A percentile compares a stretch with the other conserved stretches of the same genome.
Evolutionary conservation across 257 asterid species (phyloP).

Genomic region (Solanum peruvianum): DNA sequence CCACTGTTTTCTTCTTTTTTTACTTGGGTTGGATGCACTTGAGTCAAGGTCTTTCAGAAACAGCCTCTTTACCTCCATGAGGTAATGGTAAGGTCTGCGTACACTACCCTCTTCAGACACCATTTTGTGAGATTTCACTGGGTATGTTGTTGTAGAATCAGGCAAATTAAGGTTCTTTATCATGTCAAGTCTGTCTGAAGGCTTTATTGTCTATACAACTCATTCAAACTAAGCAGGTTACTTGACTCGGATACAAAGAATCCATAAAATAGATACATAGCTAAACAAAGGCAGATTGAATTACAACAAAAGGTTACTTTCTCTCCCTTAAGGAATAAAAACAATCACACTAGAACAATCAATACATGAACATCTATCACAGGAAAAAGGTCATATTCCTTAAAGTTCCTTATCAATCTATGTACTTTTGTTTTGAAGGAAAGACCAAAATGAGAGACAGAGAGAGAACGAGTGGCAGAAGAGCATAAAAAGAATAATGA

Average conservation of each 20-base stretch:
- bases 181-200: neutral
- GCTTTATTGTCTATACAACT: neutral
- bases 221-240: neutral
- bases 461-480: neutral
- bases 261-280: neutral
- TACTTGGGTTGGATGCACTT: neutral
- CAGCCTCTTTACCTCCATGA: neutral
- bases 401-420: neutral
- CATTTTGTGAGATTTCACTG: neutral
- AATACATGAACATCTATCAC: neutral
- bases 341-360: neutral
- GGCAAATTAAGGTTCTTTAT: neutral
- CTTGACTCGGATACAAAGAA: neutral
- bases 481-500: constrained; percentile 1
- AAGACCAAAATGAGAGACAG: neutral
- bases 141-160: neutral
- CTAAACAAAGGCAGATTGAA: neutral
- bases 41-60: neutral
- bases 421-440: neutral
- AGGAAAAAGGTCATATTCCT: neutral
- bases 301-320: neutral
- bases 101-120: neutral
- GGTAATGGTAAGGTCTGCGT: neutral
- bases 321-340: neutral
- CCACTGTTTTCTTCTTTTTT: neutral